Evolutionary conservation across 495 filamentous ascomycete species (phyloP).

Genomic region (Friedmanniomyces endolithicus): DNA sequence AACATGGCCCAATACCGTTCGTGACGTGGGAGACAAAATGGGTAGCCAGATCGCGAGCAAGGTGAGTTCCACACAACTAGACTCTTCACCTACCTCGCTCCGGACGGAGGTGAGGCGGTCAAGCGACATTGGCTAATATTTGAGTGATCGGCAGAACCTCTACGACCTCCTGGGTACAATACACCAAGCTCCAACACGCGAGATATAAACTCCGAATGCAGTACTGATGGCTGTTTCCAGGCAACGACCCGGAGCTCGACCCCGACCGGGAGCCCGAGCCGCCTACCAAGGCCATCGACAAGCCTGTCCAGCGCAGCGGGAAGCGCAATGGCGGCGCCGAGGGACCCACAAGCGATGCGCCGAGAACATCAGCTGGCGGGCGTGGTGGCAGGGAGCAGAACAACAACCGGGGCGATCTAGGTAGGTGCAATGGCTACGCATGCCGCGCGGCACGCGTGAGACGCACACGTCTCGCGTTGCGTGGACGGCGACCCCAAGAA

Average conservation of each 20-base stretch:
- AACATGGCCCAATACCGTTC: conserved; percentile 1
- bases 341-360: conserved; percentile 39
- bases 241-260: conserved; percentile 84
- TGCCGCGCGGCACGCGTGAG: background rate
- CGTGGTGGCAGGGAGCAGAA: conserved; percentile 45
- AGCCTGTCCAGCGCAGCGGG: conserved; percentile 58
- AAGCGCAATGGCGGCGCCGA: conserved; percentile 84
- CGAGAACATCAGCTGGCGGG: conserved; percentile 34
- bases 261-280: conserved; percentile 61
- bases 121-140: background rate
- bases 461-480: no score
- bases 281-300: conserved; percentile 78
- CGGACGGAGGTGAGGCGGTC: no score
- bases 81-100: no score
- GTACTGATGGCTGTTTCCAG: conserved; percentile 29
- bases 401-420: conserved; percentile 65
- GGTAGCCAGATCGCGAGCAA: conserved; percentile 30
- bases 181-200: background rate
- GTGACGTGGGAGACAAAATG: conserved; percentile 5
- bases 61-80: conserved; percentile 18
- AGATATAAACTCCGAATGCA: background rate
- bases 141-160: conserved; percentile 26
- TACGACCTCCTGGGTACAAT: conserved; percentile 34
- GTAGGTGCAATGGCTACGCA: conserved; percentile 34
- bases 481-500: background rate